Conservation (phyloP, 2,329 filamentous ascomycete genomes). For the Cryphonectria japonica region DNA sequence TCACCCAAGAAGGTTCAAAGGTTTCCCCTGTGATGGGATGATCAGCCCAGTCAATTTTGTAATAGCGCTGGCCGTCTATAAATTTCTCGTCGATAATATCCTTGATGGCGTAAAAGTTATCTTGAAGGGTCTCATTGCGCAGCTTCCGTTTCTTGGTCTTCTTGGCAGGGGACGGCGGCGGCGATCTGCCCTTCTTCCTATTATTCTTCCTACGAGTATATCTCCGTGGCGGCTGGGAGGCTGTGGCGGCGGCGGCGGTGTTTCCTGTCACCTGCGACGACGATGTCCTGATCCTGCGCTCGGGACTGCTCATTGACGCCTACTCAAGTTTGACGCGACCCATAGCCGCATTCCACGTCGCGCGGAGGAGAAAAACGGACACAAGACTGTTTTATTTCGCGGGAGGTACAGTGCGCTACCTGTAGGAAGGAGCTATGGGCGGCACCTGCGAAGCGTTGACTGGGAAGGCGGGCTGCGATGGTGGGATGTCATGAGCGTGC, state of each 20-base stretch:
- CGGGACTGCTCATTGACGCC: constrained; percentile 27
- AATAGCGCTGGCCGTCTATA: constrained; percentile 42
- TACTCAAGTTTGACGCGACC: constrained; percentile 19
- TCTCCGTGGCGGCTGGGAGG: neutral
- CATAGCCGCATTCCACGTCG: constrained; percentile 19
- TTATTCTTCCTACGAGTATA: constrained; percentile 1
- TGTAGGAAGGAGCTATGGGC: neutral
- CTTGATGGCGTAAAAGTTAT: constrained; percentile 36
- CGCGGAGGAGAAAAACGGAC: neutral
- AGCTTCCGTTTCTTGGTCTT: constrained; percentile 14
- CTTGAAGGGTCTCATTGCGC: constrained; percentile 12
- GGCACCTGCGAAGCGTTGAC: neutral
- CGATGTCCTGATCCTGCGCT: constrained; percentile 3
- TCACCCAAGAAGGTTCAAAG: constrained; percentile 58
- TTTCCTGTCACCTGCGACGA: constrained; percentile 3
- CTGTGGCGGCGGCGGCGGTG: neutral
- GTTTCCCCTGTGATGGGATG: constrained; percentile 51
- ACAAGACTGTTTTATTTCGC: neutral
- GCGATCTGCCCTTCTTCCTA: neutral
- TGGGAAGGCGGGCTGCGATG: neutral
- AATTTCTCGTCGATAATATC: constrained; percentile 44
- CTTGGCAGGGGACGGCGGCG: neutral
- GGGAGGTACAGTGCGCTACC: neutral
- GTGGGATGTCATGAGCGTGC: neutral
- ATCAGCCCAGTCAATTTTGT: constrained; percentile 61